Evolutionary conservation across 2,329 filamentous ascomycete genomes (phyloP).

Genomic region (Colletotrichum sp.): DNA sequence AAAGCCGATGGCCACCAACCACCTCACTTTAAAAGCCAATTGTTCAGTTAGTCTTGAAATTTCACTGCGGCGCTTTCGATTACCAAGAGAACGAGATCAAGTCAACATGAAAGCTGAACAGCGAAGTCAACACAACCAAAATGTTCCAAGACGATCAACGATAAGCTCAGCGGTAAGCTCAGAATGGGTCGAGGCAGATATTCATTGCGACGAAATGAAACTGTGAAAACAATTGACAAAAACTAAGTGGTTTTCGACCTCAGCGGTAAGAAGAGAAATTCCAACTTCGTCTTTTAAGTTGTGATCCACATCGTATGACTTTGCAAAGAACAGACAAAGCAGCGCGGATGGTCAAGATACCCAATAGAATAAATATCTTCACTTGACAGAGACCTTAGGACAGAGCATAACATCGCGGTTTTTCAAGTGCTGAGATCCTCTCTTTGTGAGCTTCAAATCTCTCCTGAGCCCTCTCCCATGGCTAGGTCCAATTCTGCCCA

Average conservation of each 20-base stretch:
- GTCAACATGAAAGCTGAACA: background rate
- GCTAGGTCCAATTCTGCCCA: background rate
- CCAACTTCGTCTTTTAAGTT: background rate
- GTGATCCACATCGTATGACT: background rate
- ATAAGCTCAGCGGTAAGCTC: background rate
- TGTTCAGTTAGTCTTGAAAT: background rate
- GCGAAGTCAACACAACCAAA: background rate
- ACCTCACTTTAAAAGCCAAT: background rate
- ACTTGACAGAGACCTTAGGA: background rate
- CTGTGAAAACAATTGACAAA: background rate
- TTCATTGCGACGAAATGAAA: background rate
- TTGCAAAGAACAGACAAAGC: background rate
- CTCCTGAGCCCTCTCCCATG: background rate
- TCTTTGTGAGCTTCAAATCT: background rate
- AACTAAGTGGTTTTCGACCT: accelerated
- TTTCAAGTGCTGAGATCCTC: background rate
- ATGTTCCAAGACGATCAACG: background rate
- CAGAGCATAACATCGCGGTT: accelerated
- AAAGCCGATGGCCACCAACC: background rate
- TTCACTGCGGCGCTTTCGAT: background rate
- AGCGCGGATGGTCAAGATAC: background rate
- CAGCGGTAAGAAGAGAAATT: background rate
- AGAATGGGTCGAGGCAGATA: background rate
- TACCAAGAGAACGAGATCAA: background rate
- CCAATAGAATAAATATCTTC: no score